phyloP scores from a whole-genome alignment of 73 alveolate genomes.

The Symbiodinium natans region DNA sequence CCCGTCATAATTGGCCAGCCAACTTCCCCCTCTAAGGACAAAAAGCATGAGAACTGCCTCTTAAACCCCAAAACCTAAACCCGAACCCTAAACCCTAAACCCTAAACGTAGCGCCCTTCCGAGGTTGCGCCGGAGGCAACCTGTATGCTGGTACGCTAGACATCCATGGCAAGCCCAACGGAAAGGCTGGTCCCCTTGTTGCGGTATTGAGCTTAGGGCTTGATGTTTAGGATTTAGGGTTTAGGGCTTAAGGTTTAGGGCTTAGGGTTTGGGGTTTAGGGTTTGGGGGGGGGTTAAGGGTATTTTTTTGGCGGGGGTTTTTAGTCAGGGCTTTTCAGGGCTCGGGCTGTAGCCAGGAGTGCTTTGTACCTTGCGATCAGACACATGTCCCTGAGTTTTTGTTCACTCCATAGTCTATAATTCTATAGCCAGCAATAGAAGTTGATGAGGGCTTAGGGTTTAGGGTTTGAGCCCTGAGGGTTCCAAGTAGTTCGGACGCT shows the following conservation, averaged over 20 bases:
- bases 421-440: too few relatives aligned
- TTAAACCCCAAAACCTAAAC: not conserved
- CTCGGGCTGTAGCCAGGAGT: too few relatives aligned
- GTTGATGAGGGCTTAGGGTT: too few relatives aligned
- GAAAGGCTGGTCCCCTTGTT: not conserved
- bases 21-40: too few relatives aligned
- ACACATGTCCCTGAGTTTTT: too few relatives aligned
- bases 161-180: slow-evolving; percentile 89
- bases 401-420: too few relatives aligned
- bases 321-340: too few relatives aligned
- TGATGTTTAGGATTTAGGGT: not conserved
- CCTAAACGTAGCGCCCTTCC: not conserved
- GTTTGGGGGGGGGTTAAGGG: not conserved
- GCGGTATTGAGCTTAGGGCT: not conserved
- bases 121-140: slow-evolving; percentile 61
- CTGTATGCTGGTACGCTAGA: slow-evolving; percentile 67
- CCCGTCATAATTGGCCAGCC: too few relatives aligned
- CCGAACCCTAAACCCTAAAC: not conserved
- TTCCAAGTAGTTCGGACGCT: too few relatives aligned
- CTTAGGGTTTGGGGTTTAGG: not conserved
- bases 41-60: not conserved
- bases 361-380: too few relatives aligned
- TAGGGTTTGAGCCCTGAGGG: too few relatives aligned
- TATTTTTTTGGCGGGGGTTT: too few relatives aligned
- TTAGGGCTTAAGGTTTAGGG: not conserved